These are phyloP conservation scores for Cladochytrium replicatum DNA, from an alignment of 192 early-diverging fungal species.

Conservation along the genomic window DNA sequence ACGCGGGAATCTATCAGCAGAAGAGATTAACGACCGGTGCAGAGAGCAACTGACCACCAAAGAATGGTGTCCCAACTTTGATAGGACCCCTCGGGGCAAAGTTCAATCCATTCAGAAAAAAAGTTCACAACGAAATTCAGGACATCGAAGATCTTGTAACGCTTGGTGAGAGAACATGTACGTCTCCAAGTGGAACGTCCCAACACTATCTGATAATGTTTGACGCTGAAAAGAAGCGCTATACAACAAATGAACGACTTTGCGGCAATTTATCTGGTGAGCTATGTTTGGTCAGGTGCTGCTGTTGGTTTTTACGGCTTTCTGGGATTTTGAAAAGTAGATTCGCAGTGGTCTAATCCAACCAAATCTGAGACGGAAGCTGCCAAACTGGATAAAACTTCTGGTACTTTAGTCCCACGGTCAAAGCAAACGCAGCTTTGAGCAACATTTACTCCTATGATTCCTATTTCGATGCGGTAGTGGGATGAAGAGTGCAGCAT, in stretches of 20 bases:
- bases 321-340: too few relatives aligned
- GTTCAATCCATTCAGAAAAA: not conserved
- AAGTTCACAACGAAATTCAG: conserved; percentile 2
- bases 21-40: conserved; percentile 80
- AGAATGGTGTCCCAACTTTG: conserved; percentile 38
- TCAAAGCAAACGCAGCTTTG: conserved; percentile 7
- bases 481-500: too few relatives aligned
- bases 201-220: conserved; percentile 2
- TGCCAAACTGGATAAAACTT: conserved; percentile 63
- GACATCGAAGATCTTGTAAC: conserved; percentile 84
- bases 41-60: conserved; percentile 34
- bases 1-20: conserved; percentile 32
- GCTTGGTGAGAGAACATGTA: conserved; percentile 42
- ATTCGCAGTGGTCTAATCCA: conserved; percentile 46
- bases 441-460: too few relatives aligned
- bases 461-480: too few relatives aligned
- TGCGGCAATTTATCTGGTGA: conserved; percentile 74
- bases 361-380: conserved; percentile 48
- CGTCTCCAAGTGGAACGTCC: conserved; percentile 42
- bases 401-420: conserved; percentile 16
- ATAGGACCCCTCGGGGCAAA: not conserved
- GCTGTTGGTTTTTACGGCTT: too few relatives aligned
- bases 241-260: conserved; percentile 85
- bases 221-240: conserved; percentile 48
- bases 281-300: too few relatives aligned